phyloP scores from a whole-genome alignment of 2,329 filamentous ascomycete species.

The Hypoxylon sp. region DNA sequence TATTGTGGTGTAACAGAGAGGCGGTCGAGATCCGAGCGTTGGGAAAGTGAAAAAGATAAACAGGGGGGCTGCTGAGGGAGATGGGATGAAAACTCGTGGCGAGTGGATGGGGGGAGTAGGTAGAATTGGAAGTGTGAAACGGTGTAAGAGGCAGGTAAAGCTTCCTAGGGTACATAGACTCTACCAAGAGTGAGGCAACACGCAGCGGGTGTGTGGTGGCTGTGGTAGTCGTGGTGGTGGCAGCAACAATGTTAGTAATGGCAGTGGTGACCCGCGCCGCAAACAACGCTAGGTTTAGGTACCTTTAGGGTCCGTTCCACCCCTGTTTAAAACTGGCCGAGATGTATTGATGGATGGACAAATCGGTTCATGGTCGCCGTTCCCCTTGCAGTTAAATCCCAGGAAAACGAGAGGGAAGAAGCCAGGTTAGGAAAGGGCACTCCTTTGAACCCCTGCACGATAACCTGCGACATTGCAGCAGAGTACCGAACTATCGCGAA shows the following conservation, averaged over 20 bases:
- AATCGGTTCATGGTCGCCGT: conserved; percentile 23
- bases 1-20: conserved; percentile 28
- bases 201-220: conserved; percentile 33
- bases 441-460: conserved; percentile 24
- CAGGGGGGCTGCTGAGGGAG: conserved; percentile 10
- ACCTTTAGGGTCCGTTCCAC: conserved; percentile 44
- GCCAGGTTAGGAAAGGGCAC: background rate
- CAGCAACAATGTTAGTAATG: background rate
- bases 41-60: conserved; percentile 10
- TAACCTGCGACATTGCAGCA: conserved; percentile 23
- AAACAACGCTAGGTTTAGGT: conserved; percentile 13
- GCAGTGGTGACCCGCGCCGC: conserved; percentile 6
- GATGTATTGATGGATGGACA: conserved; percentile 27
- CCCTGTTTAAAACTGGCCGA: conserved; percentile 39
- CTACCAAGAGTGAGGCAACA: conserved; percentile 27
- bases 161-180: too few relatives aligned
- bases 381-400: conserved; percentile 41
- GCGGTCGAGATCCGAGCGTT: conserved; percentile 41
- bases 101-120: conserved; percentile 7
- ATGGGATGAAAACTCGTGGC: conserved; percentile 32
- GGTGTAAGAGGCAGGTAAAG: conserved; percentile 9
- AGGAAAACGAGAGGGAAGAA: conserved; percentile 22
- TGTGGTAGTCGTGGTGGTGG: conserved; percentile 5
- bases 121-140: conserved; percentile 9
- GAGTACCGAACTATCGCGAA: conserved; percentile 27